A percentile compares a stretch with the other conserved stretches of the same genome.
phyloP scores from a whole-genome alignment of 257 asterid species.

The Penstemon eatonii region DNA sequence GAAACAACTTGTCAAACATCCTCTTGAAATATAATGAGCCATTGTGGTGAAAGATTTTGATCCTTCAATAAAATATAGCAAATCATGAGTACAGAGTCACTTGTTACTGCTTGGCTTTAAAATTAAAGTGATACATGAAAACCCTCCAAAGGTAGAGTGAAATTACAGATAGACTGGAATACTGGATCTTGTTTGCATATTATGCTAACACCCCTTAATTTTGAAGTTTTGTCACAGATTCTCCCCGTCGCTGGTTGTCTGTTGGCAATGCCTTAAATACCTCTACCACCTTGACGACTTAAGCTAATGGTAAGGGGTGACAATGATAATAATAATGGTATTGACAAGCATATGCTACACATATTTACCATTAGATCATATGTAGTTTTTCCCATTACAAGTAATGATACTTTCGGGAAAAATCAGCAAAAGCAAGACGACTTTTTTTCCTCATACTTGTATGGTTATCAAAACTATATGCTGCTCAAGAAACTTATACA shows the following conservation, averaged over 20 bases:
- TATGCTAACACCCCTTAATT: not conserved
- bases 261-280: not conserved
- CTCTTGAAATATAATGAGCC: slow-evolving; percentile 85
- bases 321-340: not conserved
- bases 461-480: slow-evolving; percentile 7
- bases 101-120: not conserved
- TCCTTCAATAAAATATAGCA: slow-evolving; percentile 45
- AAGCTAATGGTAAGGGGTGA: not conserved
- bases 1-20: slow-evolving; percentile 83
- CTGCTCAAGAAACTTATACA: not conserved
- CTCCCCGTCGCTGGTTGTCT: not conserved
- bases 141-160: not conserved
- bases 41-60: slow-evolving; percentile 83
- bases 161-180: not conserved
- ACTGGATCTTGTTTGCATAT: not conserved
- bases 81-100: not conserved
- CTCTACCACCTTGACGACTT: not conserved
- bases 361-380: not conserved
- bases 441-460: not conserved
- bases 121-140: not conserved
- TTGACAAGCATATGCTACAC: slow-evolving; percentile 4
- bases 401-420: no score
- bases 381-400: no score
- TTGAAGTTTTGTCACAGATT: not conserved
- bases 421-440: not conserved